phyloP scores from a whole-genome alignment of 78 protist species.

The Cyanophora paradoxa region DNA sequence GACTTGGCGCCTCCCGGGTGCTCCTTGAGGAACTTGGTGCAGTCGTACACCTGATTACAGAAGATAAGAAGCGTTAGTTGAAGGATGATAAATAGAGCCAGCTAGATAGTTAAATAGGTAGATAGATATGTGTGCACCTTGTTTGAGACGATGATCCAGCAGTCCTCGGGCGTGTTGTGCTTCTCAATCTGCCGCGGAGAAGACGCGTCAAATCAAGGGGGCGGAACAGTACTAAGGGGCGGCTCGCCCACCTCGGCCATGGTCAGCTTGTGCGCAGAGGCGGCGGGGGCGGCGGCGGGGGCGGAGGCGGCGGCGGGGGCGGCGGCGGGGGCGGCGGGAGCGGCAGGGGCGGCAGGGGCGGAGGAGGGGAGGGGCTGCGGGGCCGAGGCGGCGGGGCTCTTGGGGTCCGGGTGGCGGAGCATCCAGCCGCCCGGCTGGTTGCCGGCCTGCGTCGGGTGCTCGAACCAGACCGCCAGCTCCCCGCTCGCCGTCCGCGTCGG shows the following conservation, averaged over 20 bases:
- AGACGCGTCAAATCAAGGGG: too few relatives aligned
- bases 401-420: neutral
- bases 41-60: slow-evolving; percentile 29
- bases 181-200: neutral
- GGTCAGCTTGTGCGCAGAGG: neutral
- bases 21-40: slow-evolving; percentile 22
- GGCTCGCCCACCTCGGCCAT: slow-evolving; percentile 16
- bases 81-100: neutral
- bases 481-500: neutral
- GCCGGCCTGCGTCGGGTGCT: slow-evolving; percentile 27
- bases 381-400: neutral
- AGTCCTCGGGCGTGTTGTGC: slow-evolving; percentile 13
- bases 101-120: neutral
- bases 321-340: neutral
- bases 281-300: neutral
- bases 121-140: slow-evolving; percentile 1
- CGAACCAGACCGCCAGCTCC: neutral
- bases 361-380: neutral
- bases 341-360: neutral
- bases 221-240: too few relatives aligned
- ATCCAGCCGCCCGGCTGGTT: slow-evolving; percentile 6
- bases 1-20: slow-evolving; percentile 41
- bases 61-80: neutral
- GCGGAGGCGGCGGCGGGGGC: neutral
- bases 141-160: slow-evolving; percentile 18